Percentiles rank a stretch among this genome's conserved stretches.
phyloP scores from a whole-genome alignment of 129 eudicot species.

The Deinandra increscens region DNA sequence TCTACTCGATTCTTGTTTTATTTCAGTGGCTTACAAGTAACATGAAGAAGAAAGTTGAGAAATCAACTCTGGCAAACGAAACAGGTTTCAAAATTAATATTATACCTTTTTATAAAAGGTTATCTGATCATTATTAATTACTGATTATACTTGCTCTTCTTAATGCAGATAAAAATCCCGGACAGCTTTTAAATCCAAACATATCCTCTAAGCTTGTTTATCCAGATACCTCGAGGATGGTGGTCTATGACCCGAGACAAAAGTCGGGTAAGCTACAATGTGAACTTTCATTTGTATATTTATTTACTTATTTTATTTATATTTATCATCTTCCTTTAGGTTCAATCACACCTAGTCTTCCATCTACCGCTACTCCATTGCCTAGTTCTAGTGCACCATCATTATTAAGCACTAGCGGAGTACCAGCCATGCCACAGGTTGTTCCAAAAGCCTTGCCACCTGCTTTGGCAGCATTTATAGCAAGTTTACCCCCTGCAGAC shows the following conservation, averaged over 20 bases:
- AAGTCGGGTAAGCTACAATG: constrained; percentile 60
- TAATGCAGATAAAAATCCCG: constrained; percentile 53
- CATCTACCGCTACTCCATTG: constrained; percentile 37
- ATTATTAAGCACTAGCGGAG: constrained; percentile 39
- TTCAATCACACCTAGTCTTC: constrained; percentile 39
- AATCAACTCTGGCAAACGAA: constrained; percentile 46
- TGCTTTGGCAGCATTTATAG: constrained; percentile 60
- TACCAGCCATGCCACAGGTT: constrained; percentile 41
- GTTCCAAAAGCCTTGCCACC: constrained; percentile 63
- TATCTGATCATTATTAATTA: constrained; percentile 1
- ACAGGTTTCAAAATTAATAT: constrained; percentile 42
- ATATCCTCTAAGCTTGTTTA: constrained; percentile 53
- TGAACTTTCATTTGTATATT: neutral
- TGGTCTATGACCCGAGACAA: constrained; percentile 69
- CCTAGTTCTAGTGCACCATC: constrained; percentile 34
- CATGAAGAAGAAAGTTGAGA: constrained; percentile 70
- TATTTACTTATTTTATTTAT: neutral
- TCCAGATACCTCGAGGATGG: constrained; percentile 85
- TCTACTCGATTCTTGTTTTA: neutral
- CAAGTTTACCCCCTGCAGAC: constrained; percentile 71
- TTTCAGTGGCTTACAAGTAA: constrained; percentile 89
- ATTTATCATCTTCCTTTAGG: constrained; percentile 34
- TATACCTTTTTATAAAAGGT: neutral
- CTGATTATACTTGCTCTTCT: constrained; percentile 16
- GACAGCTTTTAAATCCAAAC: constrained; percentile 38